Evolutionary conservation across 306 rosid genomes (phyloP), one percentile per base, ranked within the genome.

Genomic region (Erythrophleum fordii): DNA sequence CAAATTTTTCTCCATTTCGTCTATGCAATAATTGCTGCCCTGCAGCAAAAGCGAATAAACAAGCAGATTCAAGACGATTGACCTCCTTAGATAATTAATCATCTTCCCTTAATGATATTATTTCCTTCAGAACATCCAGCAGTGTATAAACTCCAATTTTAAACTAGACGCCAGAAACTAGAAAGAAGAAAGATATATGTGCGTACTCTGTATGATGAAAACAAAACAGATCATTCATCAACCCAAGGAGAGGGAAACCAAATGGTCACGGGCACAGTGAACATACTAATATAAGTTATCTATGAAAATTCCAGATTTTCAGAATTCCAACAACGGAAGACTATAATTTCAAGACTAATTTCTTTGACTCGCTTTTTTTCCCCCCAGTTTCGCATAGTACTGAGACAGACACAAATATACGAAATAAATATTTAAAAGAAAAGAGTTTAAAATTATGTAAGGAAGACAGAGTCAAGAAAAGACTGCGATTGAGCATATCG

Each of bases 221-320:
- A 51, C 22, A 13, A 28, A 17, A 51, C 41, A 75, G 77, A 56
- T 60, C 20, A 3, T 22, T 74, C 35, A 51, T 7, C 64, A 72
- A 51, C 31, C 64, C 48, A 34, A 13, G 46, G 11, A n/a, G 11
- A 31, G 7, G 29, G 42, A 59, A 73, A 74, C 53, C 83, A 60
- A 81, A 69, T 29, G 45, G 22, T 55, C 55, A 26, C 28, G 28
- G 18, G 25, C 59, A 20, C 1, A 75, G 31, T n/a, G 45, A 75
- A 71, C 60, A 71, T 11, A 55, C 44, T 11, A 68, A 6, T 4
- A 20, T 23, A 75, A 62, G 23, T 58, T 55, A 16, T 26, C 55
- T 45, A 20, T 58, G 25, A 44, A 52, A 73, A 67, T 45, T 55
- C 58, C 62, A 81, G 56, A 67, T 81, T 85, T 22, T 18, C 41